These are phyloP conservation scores for Macrophomina phaseolina DNA, from an alignment of 2,329 filamentous ascomycete genomes.

Conservation along the genomic window DNA sequence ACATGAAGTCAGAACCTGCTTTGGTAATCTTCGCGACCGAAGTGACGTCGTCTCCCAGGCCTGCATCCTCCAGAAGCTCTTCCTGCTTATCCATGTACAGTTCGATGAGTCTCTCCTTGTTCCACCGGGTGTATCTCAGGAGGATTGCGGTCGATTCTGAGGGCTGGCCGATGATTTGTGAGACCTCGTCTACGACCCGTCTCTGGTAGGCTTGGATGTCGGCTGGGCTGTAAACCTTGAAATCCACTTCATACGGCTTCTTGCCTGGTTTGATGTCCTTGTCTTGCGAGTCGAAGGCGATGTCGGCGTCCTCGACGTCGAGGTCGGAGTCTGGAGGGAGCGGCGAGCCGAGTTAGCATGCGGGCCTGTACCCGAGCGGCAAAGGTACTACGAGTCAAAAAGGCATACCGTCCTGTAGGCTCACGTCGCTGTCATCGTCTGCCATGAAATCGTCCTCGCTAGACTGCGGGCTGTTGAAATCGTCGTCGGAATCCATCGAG, in stretches of 20 bases:
- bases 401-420: constrained; percentile 51
- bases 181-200: constrained; percentile 85
- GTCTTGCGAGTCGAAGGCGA: constrained; percentile 67
- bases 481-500: constrained; percentile 94
- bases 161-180: constrained; percentile 85
- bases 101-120: constrained; percentile 92
- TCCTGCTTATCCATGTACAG: constrained; percentile 91
- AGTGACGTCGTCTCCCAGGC: constrained; percentile 64
- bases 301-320: constrained; percentile 64
- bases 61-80: constrained; percentile 81
- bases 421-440: constrained; percentile 76
- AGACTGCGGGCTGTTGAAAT: constrained; percentile 84
- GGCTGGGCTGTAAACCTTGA: constrained; percentile 76
- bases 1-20: constrained; percentile 74
- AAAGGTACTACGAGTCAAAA: neutral
- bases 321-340: constrained; percentile 53
- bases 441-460: constrained; percentile 76
- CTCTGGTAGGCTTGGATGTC: constrained; percentile 89
- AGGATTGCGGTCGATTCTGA: constrained; percentile 91
- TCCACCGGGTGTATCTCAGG: constrained; percentile 89
- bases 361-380: neutral
- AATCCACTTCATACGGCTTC: constrained; percentile 82
- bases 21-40: constrained; percentile 70
- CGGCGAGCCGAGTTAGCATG: constrained; percentile 30
- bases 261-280: constrained; percentile 75